Conservation (phyloP, 139 green algal genomes). For the Chlorella sorokiniana region DNA sequence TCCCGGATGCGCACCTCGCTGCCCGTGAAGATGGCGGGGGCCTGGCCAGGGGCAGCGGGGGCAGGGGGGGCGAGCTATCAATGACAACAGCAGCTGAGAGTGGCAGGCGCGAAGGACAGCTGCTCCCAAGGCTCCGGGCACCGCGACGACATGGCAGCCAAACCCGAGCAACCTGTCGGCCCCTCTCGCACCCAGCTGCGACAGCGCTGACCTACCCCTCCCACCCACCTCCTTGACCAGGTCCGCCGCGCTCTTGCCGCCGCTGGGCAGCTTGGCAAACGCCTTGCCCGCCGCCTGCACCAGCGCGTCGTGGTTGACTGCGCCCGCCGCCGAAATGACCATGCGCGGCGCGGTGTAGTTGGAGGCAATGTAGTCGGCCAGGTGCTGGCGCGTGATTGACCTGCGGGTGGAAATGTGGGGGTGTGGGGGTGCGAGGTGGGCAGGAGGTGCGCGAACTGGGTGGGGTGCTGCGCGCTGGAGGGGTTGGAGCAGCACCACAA, state of each 20-base stretch:
- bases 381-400: slow-evolving; percentile 83
- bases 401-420: neutral
- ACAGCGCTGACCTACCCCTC: neutral
- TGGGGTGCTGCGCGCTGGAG: neutral
- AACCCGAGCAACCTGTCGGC: neutral
- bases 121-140: too few species aligned
- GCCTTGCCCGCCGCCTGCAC: slow-evolving; percentile 78
- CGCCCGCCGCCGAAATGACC: slow-evolving; percentile 88
- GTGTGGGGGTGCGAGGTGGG: neutral
- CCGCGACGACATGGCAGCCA: too few species aligned
- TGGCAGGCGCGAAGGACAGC: neutral
- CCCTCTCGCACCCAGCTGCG: too few species aligned
- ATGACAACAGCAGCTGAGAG: neutral
- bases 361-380: slow-evolving; percentile 94
- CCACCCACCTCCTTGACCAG: slow-evolving; percentile 51
- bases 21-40: slow-evolving; percentile 93
- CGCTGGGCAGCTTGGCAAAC: slow-evolving; percentile 71
- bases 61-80: neutral
- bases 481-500: neutral
- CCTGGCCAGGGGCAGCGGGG: slow-evolving; percentile 41
- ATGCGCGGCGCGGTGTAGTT: slow-evolving; percentile 94
- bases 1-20: slow-evolving; percentile 94
- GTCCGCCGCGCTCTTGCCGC: slow-evolving; percentile 49
- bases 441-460: neutral
- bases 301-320: slow-evolving; percentile 93